Conservation (phyloP, 495 filamentous ascomycete genomes). For the Neurospora sublineolata region DNA sequence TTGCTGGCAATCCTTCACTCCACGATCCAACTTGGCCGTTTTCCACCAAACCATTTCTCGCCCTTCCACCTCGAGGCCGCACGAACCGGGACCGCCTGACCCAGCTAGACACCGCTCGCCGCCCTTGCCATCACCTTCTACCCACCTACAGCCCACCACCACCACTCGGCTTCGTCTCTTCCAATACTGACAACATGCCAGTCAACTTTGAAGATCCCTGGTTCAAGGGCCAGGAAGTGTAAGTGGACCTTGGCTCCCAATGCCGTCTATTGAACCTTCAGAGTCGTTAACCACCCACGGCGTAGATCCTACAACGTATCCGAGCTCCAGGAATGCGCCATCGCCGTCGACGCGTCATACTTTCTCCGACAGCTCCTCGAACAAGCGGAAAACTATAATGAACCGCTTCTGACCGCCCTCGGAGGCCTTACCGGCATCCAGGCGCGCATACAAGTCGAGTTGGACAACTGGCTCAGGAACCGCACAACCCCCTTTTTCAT, state of each 20-base stretch:
- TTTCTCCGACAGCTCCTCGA: conserved; percentile 65
- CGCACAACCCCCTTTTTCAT: conserved; percentile 67
- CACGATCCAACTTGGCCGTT: neutral
- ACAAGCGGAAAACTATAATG: conserved; percentile 52
- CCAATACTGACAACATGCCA: conserved; percentile 9
- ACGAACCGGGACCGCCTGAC: neutral
- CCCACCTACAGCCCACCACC: neutral
- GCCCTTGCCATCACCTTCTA: neutral
- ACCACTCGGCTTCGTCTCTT: conserved; percentile 2
- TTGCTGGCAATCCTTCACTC: neutral
- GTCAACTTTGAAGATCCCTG: conserved; percentile 33
- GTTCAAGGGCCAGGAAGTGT: conserved; percentile 35
- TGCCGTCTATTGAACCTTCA: neutral
- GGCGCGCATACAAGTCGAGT: conserved; percentile 57
- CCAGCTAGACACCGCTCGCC: neutral
- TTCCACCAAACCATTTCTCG: neutral
- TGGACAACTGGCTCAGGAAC: conserved; percentile 53
- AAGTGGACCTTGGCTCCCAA: conserved; percentile 4
- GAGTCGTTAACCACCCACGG: conserved; percentile 3
- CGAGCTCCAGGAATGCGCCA: conserved; percentile 53
- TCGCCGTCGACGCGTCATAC: conserved; percentile 83
- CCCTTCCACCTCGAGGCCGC: neutral
- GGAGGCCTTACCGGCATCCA: conserved; percentile 77
- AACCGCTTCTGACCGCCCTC: conserved; percentile 80
- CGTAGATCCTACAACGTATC: conserved; percentile 23